Evolutionary conservation across 768 basidiomycete species (phyloP).

Genomic region (Coprinopsis cinerea): DNA sequence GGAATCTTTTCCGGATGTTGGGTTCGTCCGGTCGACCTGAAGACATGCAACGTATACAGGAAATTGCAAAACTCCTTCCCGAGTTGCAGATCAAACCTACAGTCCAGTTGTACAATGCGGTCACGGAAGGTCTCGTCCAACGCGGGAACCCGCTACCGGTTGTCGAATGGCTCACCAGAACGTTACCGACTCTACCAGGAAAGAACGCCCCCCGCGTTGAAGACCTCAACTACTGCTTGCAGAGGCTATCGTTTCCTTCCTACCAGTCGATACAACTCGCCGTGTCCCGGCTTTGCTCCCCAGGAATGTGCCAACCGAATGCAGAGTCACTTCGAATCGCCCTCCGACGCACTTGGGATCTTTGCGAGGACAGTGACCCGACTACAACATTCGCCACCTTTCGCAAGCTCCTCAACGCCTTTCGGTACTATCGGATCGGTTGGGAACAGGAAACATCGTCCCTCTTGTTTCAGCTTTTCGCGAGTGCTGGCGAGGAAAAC

Average conservation of each 20-base stretch:
- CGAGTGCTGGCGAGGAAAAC: not conserved
- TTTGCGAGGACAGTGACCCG: constrained; percentile 20
- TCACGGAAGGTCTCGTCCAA: constrained; percentile 44
- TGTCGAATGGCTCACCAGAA: constrained; percentile 18
- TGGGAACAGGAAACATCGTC: not conserved
- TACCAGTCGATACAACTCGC: not conserved
- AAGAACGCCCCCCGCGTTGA: not conserved
- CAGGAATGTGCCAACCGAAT: constrained; percentile 34
- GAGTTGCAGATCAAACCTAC: constrained; percentile 42
- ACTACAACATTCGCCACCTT: constrained; percentile 24
- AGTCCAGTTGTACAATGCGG: constrained; percentile 40
- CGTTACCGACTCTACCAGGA: not conserved
- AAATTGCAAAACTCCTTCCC: constrained; percentile 44
- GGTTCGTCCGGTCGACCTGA: constrained; percentile 45
- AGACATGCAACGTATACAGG: constrained; percentile 50
- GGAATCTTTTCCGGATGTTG: constrained; percentile 21
- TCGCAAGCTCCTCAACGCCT: constrained; percentile 21
- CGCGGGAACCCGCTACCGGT: constrained; percentile 26
- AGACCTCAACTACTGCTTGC: constrained; percentile 7
- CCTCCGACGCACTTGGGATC: constrained; percentile 36
- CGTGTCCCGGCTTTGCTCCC: no score
- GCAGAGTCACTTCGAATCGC: constrained; percentile 44
- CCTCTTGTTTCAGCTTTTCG: not conserved
- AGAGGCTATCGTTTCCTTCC: not conserved
- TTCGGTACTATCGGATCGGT: not conserved